A percentile compares a stretch with the other conserved stretches of the same genome.
These are phyloP conservation scores for Fusarium sarcochroum DNA, from an alignment of 2,329 filamentous ascomycete genomes.

Conservation along the genomic window DNA sequence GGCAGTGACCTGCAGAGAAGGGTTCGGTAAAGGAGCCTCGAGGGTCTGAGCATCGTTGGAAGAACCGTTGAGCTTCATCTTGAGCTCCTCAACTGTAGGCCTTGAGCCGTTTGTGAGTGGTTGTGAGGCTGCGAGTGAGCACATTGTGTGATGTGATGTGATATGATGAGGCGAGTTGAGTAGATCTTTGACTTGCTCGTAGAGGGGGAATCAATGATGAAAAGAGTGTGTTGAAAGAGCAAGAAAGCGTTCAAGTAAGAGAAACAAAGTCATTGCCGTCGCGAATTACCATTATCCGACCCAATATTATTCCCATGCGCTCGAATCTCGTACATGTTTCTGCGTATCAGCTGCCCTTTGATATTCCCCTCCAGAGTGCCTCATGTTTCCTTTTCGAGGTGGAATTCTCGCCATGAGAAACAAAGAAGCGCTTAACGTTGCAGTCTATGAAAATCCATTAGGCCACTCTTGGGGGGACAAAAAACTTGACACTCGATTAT, in stretches of 20 bases:
- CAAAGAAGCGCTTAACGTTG: not conserved
- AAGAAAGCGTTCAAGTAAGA: not conserved
- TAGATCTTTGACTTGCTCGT: not conserved
- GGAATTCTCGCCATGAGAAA: not conserved
- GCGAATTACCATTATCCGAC: conserved; percentile 14
- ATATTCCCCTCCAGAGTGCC: conserved; percentile 23
- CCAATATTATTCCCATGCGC: not conserved
- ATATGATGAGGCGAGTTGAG: not conserved
- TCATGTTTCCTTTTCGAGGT: conserved; percentile 31
- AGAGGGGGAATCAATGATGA: not conserved
- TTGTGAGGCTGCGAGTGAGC: conserved; percentile 40
- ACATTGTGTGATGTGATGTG: conserved; percentile 26
- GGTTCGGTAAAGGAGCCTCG: conserved; percentile 51
- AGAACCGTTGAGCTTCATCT: conserved; percentile 32
- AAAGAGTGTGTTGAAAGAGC: not conserved
- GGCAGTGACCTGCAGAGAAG: conserved; percentile 63
- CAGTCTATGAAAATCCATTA: not conserved
- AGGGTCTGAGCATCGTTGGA: conserved; percentile 31
- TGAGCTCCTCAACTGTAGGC: conserved; percentile 30
- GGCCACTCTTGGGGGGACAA: too few relatives aligned
- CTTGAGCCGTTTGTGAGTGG: conserved; percentile 24
- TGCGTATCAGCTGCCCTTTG: conserved; percentile 33
- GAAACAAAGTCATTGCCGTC: conserved; percentile 2
- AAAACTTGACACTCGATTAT: too few relatives aligned
- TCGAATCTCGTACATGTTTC: conserved; percentile 4